Evolutionary conservation across 2,329 filamentous ascomycete genomes (phyloP), one percentile per base, ranked within the genome.

Genomic region (Diaporthe longicolla): DNA sequence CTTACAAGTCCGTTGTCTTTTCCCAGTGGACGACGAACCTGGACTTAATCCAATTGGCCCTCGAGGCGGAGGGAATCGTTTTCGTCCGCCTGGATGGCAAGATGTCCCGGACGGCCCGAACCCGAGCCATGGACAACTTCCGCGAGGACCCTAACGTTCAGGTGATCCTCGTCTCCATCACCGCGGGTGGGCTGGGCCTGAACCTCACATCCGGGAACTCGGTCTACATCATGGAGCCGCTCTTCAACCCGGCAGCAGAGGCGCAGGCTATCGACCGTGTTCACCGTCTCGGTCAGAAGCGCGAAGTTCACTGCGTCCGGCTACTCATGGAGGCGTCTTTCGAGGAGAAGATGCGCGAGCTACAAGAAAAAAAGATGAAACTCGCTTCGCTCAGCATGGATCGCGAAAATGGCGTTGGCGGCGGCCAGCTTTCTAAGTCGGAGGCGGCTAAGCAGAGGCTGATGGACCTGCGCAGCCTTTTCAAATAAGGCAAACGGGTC

Each of bases 191-290:
- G 24, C 89, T 98, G 21, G 96, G 96, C 19, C 91, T 98, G 52
- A 98, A 98, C 80, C 86, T 98, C 71, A 98, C 95, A 0, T 88
- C 94, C 0, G 96, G 93, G 43, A 97, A 92, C 81, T 93, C 90
- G 72, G 96, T 97, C 19, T 98, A 97, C 82, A 93, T 98, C 79
- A 98, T 99, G 96, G 97, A 99, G 82, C 97, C 97, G 7, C 95
- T 98, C 81, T 99, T 96, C 85, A 99, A 99, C 80, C 97, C 97
- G 0, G 95, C 95, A 0, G 95, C 95, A 0, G 96, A 99, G 82
- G 94, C 95, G 7, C 97, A 99, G 84, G 97, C 97, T 2, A 89
- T 98, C 10, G 97, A 98, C 81, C 94, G 97, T 40, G 94, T 99
- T 8, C 95, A 98, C 82, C 92, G 95, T 24, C 87, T 98, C 1